Evolutionary conservation across 768 basidiomycete genomes (phyloP), one percentile per base, ranked within the genome.

Genomic region (Candolleomyces efflorescens): DNA sequence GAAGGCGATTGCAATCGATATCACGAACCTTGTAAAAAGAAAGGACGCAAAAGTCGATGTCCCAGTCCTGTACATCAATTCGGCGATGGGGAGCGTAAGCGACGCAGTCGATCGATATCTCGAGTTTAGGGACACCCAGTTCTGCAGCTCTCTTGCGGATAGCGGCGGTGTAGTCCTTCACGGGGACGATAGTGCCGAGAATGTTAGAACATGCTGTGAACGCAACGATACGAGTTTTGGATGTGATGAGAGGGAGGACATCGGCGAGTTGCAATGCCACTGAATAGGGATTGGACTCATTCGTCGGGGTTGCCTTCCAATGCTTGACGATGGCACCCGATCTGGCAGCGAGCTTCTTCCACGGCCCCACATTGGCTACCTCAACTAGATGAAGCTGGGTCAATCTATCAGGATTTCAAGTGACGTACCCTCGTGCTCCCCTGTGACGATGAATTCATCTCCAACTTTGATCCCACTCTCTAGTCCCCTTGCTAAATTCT

Each of bases 361-460:
- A 93, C 1, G 85, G 80, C 0, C 89, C 88, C 13, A 69, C 80
- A 62, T 93, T 92, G 1, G 90, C 89, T 12, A 36, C 18, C 24
- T 17, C 17, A 11, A 11, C 5, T 4, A 37, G 38, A n/a, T n/a
- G n/a, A n/a, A n/a, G n/a, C n/a, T n/a, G n/a, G n/a, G n/a, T n/a
- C n/a, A n/a, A n/a, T n/a, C n/a, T n/a, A n/a, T n/a, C n/a, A n/a
- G n/a, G n/a, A n/a, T n/a, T n/a, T n/a, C n/a, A n/a, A n/a, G n/a
- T n/a, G n/a, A n/a, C 73, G 24, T 39, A 90, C 88, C 83, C 77
- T 93, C 90, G 61, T 93, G 90, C 65, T 92, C 90, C 1, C 81
- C 82, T 0, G 87, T 88, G n/a, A 91, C 67, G 54, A 93, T 83
- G 56, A 92, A 83, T 68, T 92, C 90, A 58, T 91, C 90, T 3